Base-by-base conservation (phyloP, 768 basidiomycete genomes). In the Grammothele lineata region DNA sequence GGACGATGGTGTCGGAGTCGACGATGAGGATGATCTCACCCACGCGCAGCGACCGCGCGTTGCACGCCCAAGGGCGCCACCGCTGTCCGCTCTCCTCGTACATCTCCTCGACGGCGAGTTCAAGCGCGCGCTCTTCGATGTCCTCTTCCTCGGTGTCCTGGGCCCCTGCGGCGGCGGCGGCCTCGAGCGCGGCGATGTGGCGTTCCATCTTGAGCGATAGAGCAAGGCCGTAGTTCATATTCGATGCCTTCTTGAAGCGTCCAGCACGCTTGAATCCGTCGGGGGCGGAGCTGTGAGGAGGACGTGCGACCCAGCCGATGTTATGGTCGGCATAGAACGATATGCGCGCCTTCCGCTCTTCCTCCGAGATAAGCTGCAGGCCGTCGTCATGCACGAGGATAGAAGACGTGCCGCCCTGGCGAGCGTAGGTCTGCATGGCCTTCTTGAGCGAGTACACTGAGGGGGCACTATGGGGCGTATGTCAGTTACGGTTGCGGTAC, bases 211-310 rank as follows among this genome's bases (percentile, higher is more conserved):
- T 76, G 19, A 90, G 70, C 4, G 82, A 84, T 5, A 91, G 72
- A 56, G 81, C 66, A 18, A 75, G 71, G 1, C 77, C 89, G 57
- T 86, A 92, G 61, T 94, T 95, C 85, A 94, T 83, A 66, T 95
- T 95, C 14, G 82, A 84, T 1, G 91, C 90, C 66, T 95, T 95
- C 73, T 95, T 95, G 75, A 95, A 95, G 17, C 89, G 79, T 33
- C 90, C 91, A 17, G 87, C 86, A 40, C 90, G 85, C 50, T 84
- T 76, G 71, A 79, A 89, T 1, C 85, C 87, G 59, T 81, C 80
- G 17, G 78, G 66, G 1, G 67, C 63, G 52, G 66, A 69, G 33
- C 76, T 76, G 62, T 91, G 88, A 43, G 74, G 73, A 0, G 90
- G 89, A 34, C 90, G 81, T 18, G 91, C 87, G 48, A 90, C 83